Conservation (phyloP, 106 monocot species). For the Dendrobium officinale region DNA sequence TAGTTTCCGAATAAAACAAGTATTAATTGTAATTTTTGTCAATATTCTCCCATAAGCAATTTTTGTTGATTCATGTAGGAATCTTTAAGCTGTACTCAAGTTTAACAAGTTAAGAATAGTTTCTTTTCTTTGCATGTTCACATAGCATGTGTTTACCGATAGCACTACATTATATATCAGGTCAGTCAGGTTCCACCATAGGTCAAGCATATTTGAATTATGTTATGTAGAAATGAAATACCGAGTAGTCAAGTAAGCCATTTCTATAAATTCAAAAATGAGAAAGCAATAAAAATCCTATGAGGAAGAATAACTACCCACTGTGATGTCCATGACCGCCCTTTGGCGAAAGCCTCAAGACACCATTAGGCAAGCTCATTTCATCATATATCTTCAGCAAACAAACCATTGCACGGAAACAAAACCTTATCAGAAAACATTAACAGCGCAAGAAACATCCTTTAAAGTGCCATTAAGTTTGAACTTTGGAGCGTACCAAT, state of each 20-base stretch:
- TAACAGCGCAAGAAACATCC: not conserved
- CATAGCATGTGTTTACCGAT: not conserved
- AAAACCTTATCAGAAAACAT: not conserved
- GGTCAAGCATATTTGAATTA: not conserved
- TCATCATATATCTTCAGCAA: conserved; percentile 70
- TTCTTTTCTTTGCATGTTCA: not conserved
- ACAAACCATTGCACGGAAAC: not conserved
- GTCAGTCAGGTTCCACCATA: not conserved
- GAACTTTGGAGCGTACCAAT: conserved; percentile 35
- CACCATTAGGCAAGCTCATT: conserved; percentile 91
- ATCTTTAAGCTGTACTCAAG: not conserved
- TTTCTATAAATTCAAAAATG: not conserved
- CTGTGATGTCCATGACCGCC: conserved; percentile 92
- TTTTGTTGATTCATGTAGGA: too few relatives aligned
- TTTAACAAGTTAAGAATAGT: not conserved
- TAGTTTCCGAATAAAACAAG: not conserved
- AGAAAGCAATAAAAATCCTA: not conserved
- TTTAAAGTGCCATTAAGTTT: not conserved
- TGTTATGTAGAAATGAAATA: not conserved
- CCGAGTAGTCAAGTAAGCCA: not conserved
- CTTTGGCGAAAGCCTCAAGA: conserved; percentile 78
- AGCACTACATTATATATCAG: not conserved
- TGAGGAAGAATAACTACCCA: conserved; percentile 43
- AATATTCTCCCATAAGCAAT: too few relatives aligned
- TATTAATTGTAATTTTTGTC: not conserved